Conservation (phyloP, 2,329 filamentous ascomycete genomes). For the Penicillium janthinellum region DNA sequence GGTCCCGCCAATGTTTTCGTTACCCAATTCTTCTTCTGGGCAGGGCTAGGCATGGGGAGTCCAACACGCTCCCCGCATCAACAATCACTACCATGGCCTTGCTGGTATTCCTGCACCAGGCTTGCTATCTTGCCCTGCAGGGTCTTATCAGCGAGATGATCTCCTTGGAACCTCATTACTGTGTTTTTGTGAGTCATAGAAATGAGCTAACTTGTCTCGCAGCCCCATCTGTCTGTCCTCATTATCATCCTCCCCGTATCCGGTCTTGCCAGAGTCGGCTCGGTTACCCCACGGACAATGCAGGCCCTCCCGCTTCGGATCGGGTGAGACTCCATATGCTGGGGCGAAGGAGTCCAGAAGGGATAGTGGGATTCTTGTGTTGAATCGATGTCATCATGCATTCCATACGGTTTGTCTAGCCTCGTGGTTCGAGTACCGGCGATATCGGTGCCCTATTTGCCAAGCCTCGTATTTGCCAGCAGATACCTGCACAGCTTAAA, state of each 20-base stretch:
- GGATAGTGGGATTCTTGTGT: slow-evolving; percentile 24
- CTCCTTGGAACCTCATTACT: not conserved
- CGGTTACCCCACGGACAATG: slow-evolving; percentile 16
- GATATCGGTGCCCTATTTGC: slow-evolving; percentile 35
- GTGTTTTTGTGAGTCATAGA: not conserved
- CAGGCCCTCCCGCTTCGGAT: slow-evolving; percentile 1
- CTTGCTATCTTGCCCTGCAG: not conserved
- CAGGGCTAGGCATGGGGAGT: slow-evolving; percentile 8
- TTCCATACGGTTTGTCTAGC: slow-evolving; percentile 34
- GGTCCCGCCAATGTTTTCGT: not conserved
- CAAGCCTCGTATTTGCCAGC: slow-evolving; percentile 29
- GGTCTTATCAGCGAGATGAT: not conserved
- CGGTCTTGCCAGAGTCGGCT: slow-evolving; percentile 23
- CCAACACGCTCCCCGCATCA: not conserved
- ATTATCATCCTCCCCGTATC: slow-evolving; percentile 25
- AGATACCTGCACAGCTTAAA: slow-evolving; percentile 6
- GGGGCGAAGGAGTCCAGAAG: slow-evolving; percentile 2
- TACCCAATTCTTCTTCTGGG: not conserved
- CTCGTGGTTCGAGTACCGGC: slow-evolving; percentile 34
- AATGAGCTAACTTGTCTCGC: slow-evolving; percentile 17
- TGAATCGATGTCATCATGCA: slow-evolving; percentile 34
- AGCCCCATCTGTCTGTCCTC: slow-evolving; percentile 35
- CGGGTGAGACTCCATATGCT: not conserved
- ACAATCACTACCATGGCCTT: not conserved
- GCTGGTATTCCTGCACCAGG: too few relatives aligned